Evolutionary conservation across 768 basidiomycete species (phyloP).

Genomic region (Rhodocollybia butyracea): DNA sequence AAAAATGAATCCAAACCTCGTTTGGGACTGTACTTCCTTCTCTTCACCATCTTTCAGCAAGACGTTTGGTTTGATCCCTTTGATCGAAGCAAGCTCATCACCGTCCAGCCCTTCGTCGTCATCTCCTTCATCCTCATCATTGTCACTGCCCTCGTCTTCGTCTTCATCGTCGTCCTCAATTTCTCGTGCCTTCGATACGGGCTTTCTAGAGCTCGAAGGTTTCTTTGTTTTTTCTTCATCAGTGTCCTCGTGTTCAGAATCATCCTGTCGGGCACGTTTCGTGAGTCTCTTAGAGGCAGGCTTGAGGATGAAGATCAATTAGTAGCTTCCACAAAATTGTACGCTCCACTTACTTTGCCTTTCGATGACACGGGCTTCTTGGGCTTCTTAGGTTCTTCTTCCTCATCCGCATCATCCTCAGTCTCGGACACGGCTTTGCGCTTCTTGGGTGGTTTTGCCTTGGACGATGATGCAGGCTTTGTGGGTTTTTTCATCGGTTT

Average conservation of each 20-base stretch:
- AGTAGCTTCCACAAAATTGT: too few species aligned
- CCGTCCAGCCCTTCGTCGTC: neutral
- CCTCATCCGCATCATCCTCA: neutral
- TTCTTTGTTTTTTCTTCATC: neutral
- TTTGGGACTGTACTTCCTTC: constrained; percentile 39
- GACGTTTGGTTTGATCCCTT: constrained; percentile 49
- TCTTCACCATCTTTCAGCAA: constrained; percentile 45
- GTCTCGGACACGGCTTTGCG: neutral
- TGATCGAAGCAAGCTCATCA: constrained; percentile 49
- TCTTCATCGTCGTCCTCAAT: neutral
- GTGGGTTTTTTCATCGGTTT: neutral
- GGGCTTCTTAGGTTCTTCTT: too few species aligned
- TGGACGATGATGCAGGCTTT: neutral
- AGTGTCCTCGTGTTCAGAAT: too few species aligned
- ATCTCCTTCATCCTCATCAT: neutral
- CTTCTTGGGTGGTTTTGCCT: neutral
- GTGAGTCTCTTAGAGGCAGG: too few species aligned
- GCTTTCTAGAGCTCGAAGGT: neutral
- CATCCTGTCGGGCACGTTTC: too few species aligned
- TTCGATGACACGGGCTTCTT: too few species aligned
- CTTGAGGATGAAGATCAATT: too few species aligned
- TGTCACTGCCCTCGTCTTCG: neutral
- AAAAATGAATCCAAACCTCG: constrained; percentile 25
- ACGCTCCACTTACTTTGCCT: too few species aligned
- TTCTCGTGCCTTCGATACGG: neutral